Percentiles rank a stretch among this genome's conserved stretches.
Evolutionary conservation across 169 alveolate species (phyloP).

Genomic region (Eimeria praecox): DNA sequence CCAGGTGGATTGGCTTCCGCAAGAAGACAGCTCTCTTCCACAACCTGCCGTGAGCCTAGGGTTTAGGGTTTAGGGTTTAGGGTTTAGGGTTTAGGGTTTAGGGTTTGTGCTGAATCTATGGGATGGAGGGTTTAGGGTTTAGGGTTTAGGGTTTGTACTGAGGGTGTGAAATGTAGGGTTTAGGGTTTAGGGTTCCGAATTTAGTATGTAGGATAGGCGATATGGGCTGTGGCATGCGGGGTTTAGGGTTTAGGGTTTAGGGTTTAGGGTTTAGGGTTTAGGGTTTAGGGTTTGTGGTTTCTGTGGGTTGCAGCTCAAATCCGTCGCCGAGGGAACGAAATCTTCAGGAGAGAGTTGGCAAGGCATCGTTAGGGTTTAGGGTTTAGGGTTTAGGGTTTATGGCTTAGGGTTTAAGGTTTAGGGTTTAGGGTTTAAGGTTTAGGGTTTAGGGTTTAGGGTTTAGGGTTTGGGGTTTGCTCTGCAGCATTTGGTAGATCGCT

Average conservation of each 20-base stretch:
- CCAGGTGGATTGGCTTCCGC: slow-evolving; percentile 39
- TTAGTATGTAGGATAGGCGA: too few species aligned
- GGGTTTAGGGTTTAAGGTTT: not conserved
- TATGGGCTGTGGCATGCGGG: too few species aligned
- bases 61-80: slow-evolving; percentile 37
- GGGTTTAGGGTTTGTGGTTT: not conserved
- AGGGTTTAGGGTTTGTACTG: not conserved
- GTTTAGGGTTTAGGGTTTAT: slow-evolving; percentile 19
- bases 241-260: not conserved
- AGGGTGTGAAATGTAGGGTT: not conserved
- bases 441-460: not conserved
- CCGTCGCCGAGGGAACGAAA: not conserved
- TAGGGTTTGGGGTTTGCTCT: not conserved
- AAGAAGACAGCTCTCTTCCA: not conserved
- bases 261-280: not conserved
- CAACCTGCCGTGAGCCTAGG: not conserved
- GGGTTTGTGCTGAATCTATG: not conserved
- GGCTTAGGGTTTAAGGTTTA: not conserved
- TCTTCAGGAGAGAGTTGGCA: not conserved
- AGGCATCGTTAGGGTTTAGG: slow-evolving; percentile 45
- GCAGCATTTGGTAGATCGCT: not conserved
- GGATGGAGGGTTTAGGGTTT: not conserved
- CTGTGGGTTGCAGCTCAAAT: not conserved
- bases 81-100: not conserved
- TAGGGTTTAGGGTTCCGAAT: not conserved